Evolutionary conservation across 768 basidiomycete species (phyloP), one percentile per base, ranked within the genome.

Genomic region (Lactifluus hygrophoroides): DNA sequence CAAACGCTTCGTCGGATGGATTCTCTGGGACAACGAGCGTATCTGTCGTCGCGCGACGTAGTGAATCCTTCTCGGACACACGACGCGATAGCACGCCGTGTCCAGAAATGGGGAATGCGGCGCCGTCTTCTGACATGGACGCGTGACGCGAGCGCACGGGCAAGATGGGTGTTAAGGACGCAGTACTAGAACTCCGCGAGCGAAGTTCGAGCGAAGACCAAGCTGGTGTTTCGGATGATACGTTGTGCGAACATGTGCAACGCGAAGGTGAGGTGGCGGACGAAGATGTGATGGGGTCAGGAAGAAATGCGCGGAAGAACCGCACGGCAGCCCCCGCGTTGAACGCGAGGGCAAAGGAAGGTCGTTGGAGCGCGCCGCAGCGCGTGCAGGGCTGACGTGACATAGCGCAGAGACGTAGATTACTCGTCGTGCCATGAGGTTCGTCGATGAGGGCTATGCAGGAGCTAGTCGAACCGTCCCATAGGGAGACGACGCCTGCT

Each of bases 21-120:
- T 71, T 79, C 10, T 71, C 69, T 17, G 80, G 75, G n/a, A 81
- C 71, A 5, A 68, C 73, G 53, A 77, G 68, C 51, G 71, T 71
- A 48, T 80, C 83, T n/a, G 52, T n/a, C 8, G 75, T 72, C 11
- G 75, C 74, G 50, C 82, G 79, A 25, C 82, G 76, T 3, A 73
- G 68, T 6, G 69, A 65, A 37, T 84, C 83, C 69, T 86, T 88
- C 66, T 90, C 89, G 3, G 86, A 86, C 21, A 78, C 76, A 50
- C 88, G 77, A 46, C 88, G 79, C 25, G 87, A 83, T 68, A 90
- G 82, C 38, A 86, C 78, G 19, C 87, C 91, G 66, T 90, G 90
- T 2, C 77, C 88, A 6, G 87, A 91, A 23, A 93, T 79, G 11
- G 90, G 90, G 68, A 90, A 93, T 9, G 80, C 74, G 5, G 79